These are phyloP conservation scores for Pochonia chlamydosporia DNA, from an alignment of 2,329 filamentous ascomycete species.

Conservation along the genomic window DNA sequence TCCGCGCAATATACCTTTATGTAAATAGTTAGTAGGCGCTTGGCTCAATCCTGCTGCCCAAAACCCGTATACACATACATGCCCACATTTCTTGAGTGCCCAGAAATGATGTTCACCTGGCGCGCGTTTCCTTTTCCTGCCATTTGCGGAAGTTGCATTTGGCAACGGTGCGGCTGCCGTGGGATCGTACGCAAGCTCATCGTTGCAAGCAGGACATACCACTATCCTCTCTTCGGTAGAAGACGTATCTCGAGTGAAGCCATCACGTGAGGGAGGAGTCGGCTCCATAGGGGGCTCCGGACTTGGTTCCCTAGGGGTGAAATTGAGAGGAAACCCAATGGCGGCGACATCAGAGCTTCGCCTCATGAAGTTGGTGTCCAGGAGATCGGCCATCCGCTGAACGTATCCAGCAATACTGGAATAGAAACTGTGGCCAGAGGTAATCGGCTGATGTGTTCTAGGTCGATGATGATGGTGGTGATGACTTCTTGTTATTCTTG, in stretches of 20 bases:
- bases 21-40: neutral
- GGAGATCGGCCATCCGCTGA: conserved; percentile 19
- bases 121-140: conserved; percentile 39
- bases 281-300: conserved; percentile 50
- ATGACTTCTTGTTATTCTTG: conserved; percentile 7
- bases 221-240: conserved; percentile 61
- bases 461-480: conserved; percentile 10
- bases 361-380: conserved; percentile 16
- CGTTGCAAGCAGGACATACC: conserved; percentile 80
- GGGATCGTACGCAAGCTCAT: conserved; percentile 74
- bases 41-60: neutral
- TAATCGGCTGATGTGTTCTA: conserved; percentile 16
- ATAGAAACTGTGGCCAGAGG: conserved; percentile 7
- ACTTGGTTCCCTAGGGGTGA: conserved; percentile 23
- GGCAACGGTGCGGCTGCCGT: conserved; percentile 22
- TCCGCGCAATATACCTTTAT: conserved; percentile 56
- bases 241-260: conserved; percentile 70
- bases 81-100: conserved; percentile 85
- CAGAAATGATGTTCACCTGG: conserved; percentile 78
- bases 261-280: conserved; percentile 58
- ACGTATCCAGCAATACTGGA: conserved; percentile 17
- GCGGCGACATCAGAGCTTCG: conserved; percentile 11
- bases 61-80: conserved; percentile 53
- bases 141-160: conserved; percentile 8
- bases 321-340: conserved; percentile 20